Base-by-base conservation (phyloP, 2,329 filamentous ascomycete species). In the Claviceps spartinae region DNA sequence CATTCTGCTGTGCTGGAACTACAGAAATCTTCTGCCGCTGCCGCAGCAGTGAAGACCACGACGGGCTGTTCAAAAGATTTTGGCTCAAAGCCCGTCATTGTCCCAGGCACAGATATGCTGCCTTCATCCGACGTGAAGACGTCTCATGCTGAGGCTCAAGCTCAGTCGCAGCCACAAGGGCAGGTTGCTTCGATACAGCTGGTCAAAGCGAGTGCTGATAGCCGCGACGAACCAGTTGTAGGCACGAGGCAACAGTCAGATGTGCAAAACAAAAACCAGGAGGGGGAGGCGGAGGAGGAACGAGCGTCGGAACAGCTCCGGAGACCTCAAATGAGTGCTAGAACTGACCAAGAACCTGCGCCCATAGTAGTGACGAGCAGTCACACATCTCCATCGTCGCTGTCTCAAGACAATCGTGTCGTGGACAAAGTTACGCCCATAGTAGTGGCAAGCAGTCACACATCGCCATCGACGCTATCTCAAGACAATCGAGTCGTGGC, bases 21-120 rank as follows among this genome's bases (percentile, higher is more conserved):
- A 36, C 59, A 61, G 9, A 59, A 61, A 49, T 66, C 66, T 9
- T 57, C 60, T 5, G 57, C 59, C 11, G 62, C 60, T 3, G 63
- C 60, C 2, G 62, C 60, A 2, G 63, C 60, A 2, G 59, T 55
- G 4, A 46, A 48, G 2, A 50, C 26, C 34, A 49, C 49, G 3
- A 51, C 37, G 34, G 42, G 49, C 11, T 20, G 34, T 18, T 16
- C 34, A 9, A 11, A 22, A 44, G 34, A 36, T 18, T 11, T 9
- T 20, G 42, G 26, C 8, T 2, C 5, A 40, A 2, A 42, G 37
- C 18, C 13, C 16, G n/a, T 37, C 22, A 47, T 51, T 47, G 44
- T 18, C 36, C n/a, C 4, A 34, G 50, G 47, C 16, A 36, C 41
- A 42, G 47, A 47, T 1, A 36, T 2, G 24, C n/a, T 18, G 16